Evolutionary conservation across 2,329 filamentous ascomycete species (phyloP).

Genomic region (Xylaria digitata): DNA sequence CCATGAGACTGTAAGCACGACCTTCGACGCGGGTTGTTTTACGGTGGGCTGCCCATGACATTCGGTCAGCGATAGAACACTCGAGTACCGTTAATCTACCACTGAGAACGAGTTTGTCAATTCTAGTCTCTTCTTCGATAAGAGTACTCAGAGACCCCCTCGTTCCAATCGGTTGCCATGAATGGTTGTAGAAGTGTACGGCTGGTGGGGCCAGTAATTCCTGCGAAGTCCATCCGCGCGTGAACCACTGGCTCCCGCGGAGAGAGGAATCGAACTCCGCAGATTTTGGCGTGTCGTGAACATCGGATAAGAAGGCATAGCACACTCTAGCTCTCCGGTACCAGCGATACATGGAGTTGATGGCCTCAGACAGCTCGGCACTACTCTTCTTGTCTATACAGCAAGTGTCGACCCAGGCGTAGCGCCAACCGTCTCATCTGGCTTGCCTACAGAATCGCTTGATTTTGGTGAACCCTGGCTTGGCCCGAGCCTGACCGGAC

Average conservation of each 20-base stretch:
- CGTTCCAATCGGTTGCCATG: conserved; percentile 47
- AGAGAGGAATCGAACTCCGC: not conserved
- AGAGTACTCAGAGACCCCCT: conserved; percentile 36
- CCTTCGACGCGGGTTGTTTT: conserved; percentile 26
- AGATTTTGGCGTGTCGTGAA: not conserved
- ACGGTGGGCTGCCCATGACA: conserved; percentile 30
- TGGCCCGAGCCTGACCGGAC: not conserved
- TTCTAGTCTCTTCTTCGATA: conserved; percentile 40
- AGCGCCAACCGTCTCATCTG: not conserved
- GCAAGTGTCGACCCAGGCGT: conserved; percentile 27
- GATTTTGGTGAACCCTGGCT: not conserved
- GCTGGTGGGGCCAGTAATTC: conserved; percentile 19
- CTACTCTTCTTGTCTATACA: conserved; percentile 27
- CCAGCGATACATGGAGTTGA: conserved; percentile 20
- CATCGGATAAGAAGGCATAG: conserved; percentile 21
- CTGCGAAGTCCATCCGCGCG: conserved; percentile 26
- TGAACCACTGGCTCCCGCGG: conserved; percentile 15
- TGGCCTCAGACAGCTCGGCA: conserved; percentile 17
- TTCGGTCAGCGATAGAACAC: conserved; percentile 40
- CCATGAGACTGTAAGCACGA: conserved; percentile 28
- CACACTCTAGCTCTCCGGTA: conserved; percentile 8
- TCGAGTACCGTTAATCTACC: not conserved
- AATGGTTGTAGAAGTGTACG: conserved; percentile 46
- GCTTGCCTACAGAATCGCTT: not conserved
- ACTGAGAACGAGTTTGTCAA: conserved; percentile 39